Conservation (phyloP, 176 grass and related monocot genomes). For the Zea luxurians region DNA sequence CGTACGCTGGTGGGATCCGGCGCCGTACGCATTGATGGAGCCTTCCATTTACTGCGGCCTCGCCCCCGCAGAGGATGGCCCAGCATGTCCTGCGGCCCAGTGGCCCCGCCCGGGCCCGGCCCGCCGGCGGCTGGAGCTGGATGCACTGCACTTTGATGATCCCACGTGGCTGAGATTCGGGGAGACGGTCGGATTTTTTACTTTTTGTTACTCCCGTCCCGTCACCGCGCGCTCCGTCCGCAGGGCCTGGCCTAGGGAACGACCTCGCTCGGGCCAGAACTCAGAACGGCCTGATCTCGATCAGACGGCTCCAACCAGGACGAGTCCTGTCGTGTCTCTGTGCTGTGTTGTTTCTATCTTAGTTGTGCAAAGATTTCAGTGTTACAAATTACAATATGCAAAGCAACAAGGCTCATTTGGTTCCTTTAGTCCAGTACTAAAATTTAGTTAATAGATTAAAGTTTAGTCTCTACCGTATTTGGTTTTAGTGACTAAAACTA, state of each 20-base stretch:
- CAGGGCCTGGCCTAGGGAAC: not conserved
- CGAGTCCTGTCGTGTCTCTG: not conserved
- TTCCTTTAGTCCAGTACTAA: too few relatives aligned
- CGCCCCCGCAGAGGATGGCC: not conserved
- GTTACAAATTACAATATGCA: too few relatives aligned
- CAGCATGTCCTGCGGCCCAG: not conserved
- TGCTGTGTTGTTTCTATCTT: not conserved
- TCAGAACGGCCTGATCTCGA: not conserved
- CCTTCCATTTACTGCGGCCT: not conserved
- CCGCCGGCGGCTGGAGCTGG: not conserved
- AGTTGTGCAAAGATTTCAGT: too few relatives aligned
- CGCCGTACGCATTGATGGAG: not conserved
- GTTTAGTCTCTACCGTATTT: too few relatives aligned
- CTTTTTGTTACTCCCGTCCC: not conserved
- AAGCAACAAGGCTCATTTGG: too few relatives aligned
- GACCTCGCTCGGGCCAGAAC: not conserved
- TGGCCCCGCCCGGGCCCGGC: not conserved
- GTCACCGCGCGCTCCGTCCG: too few relatives aligned
- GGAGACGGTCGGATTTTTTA: not conserved
- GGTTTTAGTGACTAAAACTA: too few relatives aligned
- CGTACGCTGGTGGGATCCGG: not conserved
- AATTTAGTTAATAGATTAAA: too few relatives aligned
- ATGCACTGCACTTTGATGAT: not conserved
- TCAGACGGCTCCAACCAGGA: not conserved
- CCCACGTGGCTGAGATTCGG: not conserved